Evolutionary conservation across 2,329 filamentous ascomycete species (phyloP), one percentile per base, ranked within the genome.

Genomic region (Claviceps arundinis): DNA sequence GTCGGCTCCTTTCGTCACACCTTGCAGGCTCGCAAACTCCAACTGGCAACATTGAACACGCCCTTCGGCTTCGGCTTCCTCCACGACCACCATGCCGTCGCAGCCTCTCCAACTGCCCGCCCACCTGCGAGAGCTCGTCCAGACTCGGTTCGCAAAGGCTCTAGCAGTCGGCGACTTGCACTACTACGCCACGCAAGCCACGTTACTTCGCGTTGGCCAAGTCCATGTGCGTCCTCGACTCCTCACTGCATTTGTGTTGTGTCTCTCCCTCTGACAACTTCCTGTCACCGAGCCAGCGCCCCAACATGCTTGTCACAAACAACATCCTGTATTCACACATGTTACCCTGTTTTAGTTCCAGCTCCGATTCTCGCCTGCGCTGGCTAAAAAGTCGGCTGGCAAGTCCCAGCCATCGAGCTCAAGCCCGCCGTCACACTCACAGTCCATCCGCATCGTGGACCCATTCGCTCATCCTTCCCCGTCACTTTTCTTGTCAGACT

Each of bases 351-450:
- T 5, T 4, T 56, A 87, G 83, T 86, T 87, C 62, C 85, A 89
- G 67, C 70, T 89, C 2, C 82, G 84, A 50, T 88, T 80, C 70
- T 84, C 83, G 8, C 83, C 83, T 0, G 68, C 82, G 0, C 73
- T 89, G 4, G 81, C 81, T 47, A 78, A 78, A 11, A 34, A 34
- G 9, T 34, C 30, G 30, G 30, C 30, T 34, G 30, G 8, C 30
- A 34, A 34, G 9, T 34, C 30, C 30, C 30, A 34, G 30, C 9
- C 30, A 34, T 34, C 60, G 88, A 88, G 61, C 83, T 84, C 4
- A 79, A 74, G 59, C 11, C 17, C 41, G 14, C 44, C 24, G 26
- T 17, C 44, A 26, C 4, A 14, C 24, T 7, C 7, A 8, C 30
- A 34, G 30, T 34, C 44, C 16, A 14, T 22, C 22, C 22, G 22